These are phyloP conservation scores for Coniochaeta prunicola DNA, from an alignment of 2,329 filamentous ascomycete genomes.

Conservation along the genomic window DNA sequence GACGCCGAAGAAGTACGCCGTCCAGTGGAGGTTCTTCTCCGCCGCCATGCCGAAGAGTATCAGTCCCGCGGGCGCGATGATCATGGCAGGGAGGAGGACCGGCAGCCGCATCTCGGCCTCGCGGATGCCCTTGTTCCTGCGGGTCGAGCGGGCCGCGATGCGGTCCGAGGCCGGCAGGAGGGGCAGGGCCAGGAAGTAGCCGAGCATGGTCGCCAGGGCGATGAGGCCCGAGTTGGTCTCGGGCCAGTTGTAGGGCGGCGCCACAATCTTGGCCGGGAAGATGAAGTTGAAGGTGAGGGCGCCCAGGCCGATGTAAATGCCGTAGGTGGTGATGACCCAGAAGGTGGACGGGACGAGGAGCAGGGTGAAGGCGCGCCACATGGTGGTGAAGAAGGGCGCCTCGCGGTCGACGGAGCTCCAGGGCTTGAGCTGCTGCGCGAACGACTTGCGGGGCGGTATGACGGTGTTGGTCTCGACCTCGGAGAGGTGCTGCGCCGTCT, in stretches of 20 bases:
- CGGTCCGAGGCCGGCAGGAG: constrained; percentile 32
- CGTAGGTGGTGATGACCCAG: constrained; percentile 35
- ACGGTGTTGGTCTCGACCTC: not conserved
- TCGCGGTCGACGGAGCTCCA: constrained; percentile 30
- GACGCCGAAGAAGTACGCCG: constrained; percentile 36
- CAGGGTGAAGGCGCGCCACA: constrained; percentile 33
- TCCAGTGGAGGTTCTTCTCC: constrained; percentile 26
- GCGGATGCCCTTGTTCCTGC: constrained; percentile 30
- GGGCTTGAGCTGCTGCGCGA: constrained; percentile 30
- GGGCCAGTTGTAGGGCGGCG: constrained; percentile 32
- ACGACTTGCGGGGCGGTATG: constrained; percentile 28
- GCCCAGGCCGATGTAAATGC: constrained; percentile 35
- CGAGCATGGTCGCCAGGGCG: constrained; percentile 26
- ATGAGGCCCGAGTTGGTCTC: constrained; percentile 32
- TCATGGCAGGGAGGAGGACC: constrained; percentile 22
- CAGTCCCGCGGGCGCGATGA: constrained; percentile 27
- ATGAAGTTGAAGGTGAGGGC: constrained; percentile 37
- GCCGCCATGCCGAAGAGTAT: constrained; percentile 30
- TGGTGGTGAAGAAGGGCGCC: constrained; percentile 33
- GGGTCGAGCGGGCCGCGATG: constrained; percentile 28
- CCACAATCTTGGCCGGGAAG: constrained; percentile 33
- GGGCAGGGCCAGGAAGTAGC: constrained; percentile 30
- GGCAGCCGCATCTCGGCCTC: constrained; percentile 36
- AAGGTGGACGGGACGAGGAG: constrained; percentile 35
- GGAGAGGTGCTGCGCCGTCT: not conserved